Conservation (phyloP, 768 basidiomycete genomes). For the Chalciporus piperatus region DNA sequence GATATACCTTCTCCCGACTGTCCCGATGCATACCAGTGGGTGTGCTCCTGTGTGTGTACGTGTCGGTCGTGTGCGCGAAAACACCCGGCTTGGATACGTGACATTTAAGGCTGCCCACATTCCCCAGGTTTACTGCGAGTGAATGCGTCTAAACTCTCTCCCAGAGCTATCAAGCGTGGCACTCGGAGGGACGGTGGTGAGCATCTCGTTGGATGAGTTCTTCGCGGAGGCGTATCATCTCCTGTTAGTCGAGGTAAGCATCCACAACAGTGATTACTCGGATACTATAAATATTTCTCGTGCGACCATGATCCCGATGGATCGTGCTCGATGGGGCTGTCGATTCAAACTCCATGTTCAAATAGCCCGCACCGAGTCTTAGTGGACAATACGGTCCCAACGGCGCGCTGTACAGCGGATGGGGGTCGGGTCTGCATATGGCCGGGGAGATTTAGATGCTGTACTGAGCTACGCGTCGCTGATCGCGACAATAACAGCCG, state of each 20-base stretch:
- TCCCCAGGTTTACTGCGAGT: too few species aligned
- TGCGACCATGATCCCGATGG: not conserved
- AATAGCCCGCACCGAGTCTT: slow-evolving; percentile 83
- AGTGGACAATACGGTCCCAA: slow-evolving; percentile 98
- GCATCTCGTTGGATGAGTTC: slow-evolving; percentile 94
- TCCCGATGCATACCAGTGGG: too few species aligned
- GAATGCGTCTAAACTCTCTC: not conserved
- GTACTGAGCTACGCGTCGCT: too few species aligned
- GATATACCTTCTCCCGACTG: too few species aligned
- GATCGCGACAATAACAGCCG: too few species aligned
- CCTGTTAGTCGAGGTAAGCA: slow-evolving; percentile 71
- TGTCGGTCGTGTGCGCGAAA: too few species aligned
- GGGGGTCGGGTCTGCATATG: too few species aligned
- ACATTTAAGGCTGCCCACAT: too few species aligned
- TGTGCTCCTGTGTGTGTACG: too few species aligned
- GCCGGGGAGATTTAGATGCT: too few species aligned
- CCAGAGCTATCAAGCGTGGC: slow-evolving; percentile 87
- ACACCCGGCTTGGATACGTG: too few species aligned
- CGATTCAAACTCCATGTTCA: not conserved
- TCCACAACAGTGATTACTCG: not conserved
- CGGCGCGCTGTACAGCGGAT: slow-evolving; percentile 91
- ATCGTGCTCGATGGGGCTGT: not conserved
- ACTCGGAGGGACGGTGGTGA: slow-evolving; percentile 70
- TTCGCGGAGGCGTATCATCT: slow-evolving; percentile 87
- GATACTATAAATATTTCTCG: not conserved